Base-by-base conservation (phyloP, 768 basidiomycete genomes). In the Boletus vermiculosoides region DNA sequence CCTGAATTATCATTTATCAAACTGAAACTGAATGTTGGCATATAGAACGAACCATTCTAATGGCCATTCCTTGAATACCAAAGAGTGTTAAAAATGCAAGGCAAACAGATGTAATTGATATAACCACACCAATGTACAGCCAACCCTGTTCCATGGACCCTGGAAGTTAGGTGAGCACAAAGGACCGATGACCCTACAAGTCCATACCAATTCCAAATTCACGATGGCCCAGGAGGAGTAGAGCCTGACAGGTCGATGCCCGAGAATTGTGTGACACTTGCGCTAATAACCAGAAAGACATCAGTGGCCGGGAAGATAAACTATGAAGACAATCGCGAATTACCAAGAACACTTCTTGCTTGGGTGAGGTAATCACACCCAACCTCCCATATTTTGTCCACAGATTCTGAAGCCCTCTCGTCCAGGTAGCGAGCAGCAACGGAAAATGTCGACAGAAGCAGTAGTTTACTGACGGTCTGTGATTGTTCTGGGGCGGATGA, bases 81-180 rank as follows among this genome's bases (percentile, higher is more conserved):
- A 66, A 52, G 52, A 45, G 47, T 41, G 12, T 51, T 20, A 47
- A 18, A 18, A 6, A 33, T 2, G n/a, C 15, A 39, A 42, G 41
- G 30, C 10, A 54, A 23, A 56, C 37, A 50, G n/a, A 54, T 46
- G 8, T 28, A 31, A 39, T 1, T 31, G 3, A 55, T 56, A 34
- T 46, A 39, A 60, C 55, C 64, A 45, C 55, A 86, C 89, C 89
- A 60, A 87, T 83, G 64, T 87, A 90, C 46, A 91, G 77, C 93
- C 93, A 95, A 1, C 88, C 90, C 67, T 90, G 86, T 58, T 90
- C 87, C 87, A 92, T 91, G 15, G 78, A 76, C 30, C 80, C 78
- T 79, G 58, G 31, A 52, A 37, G 34, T 25, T 45, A 22, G 20
- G n/a, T 69, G 33, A 72, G 60, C 31, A 55, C 8, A 41, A 18